Base-by-base conservation (phyloP, 2,329 filamentous ascomycete genomes). In the Didymella sp. region DNA sequence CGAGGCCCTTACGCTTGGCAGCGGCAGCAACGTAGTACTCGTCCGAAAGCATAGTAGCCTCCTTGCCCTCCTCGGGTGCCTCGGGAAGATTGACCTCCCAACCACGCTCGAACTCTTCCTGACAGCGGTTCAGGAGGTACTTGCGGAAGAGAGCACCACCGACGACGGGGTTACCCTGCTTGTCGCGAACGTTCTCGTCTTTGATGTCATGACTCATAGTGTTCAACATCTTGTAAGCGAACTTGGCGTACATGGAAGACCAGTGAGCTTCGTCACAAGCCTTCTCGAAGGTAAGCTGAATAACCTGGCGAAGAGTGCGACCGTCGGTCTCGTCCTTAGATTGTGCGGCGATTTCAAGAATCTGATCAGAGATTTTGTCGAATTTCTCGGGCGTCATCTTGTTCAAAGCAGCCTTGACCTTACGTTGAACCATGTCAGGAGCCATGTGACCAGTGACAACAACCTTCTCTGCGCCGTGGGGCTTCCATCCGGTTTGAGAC, bases 371-470 rank as follows among this genome's bases (percentile, higher is more conserved):
- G 67, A 99, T 96, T 80, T 89, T 92, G 75, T 96, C 93, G 71
- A 99, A 99, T 75, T 98, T 99, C 80, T 99, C 95, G 0, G 95
- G 95, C 0, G 95, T 98, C 95, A 99, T 98, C 89, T 99, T 99
- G 87, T 99, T 99, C 71, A 99, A 83, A 60, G 91, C 91, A 63
- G 92, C 90, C 88, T 99, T 99, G 76, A 99, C 95, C 88, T 99
- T 99, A 68, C 94, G 89, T 81, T 99, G 95, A 56, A 99, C 95
- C 82, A 95, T 87, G 69, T 94, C 91, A 22, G 95, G 94, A 64
- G 96, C 87, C 80, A 98, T 85, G 69, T 91, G 73, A 15, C 71
- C 72, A 3, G 63, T 50, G 35, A 48, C 33, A 42, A 56, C 53
- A 13, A 62, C 58, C 25, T 62, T 56, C 40, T 80, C 80, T 77